Evolutionary conservation across 139 green algal genomes (phyloP).

Genomic region (Tetraselmis striata): DNA sequence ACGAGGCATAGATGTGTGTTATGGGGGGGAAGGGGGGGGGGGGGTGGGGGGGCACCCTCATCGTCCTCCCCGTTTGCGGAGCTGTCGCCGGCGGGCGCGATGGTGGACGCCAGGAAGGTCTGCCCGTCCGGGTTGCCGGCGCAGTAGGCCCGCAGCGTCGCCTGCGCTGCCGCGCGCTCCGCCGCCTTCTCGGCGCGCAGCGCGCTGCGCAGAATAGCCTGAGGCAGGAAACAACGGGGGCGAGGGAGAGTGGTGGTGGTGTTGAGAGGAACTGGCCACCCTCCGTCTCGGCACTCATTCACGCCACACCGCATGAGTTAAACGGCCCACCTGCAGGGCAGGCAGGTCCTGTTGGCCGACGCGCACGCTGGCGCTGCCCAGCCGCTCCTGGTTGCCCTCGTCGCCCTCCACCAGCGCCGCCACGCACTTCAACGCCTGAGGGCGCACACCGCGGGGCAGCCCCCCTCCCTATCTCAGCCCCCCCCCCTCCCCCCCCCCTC

Average conservation of each 20-base stretch:
- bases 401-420: constrained; percentile 19
- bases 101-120: constrained; percentile 21
- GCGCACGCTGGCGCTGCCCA: constrained; percentile 24
- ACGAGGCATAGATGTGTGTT: not conserved
- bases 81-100: not conserved
- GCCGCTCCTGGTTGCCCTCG: constrained; percentile 28
- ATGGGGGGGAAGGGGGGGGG: no score
- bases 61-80: no score
- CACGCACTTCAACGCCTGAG: not conserved
- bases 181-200: constrained; percentile 19
- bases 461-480: no score
- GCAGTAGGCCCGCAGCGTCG: constrained; percentile 37
- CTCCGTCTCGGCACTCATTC: not conserved
- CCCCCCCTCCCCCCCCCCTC: no score
- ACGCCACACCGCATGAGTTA: not conserved
- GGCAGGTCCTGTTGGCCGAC: constrained; percentile 12
- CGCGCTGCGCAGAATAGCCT: not conserved
- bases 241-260: not conserved
- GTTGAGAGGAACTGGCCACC: no score
- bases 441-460: no score
- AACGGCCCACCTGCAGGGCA: constrained; percentile 19
- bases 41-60: no score
- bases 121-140: constrained; percentile 35
- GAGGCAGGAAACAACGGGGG: not conserved
- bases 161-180: constrained; percentile 25